Percentiles rank a stretch among this genome's conserved stretches.
Evolutionary conservation across 2,329 filamentous ascomycete species (phyloP).

Genomic region (Fusarium sp.): DNA sequence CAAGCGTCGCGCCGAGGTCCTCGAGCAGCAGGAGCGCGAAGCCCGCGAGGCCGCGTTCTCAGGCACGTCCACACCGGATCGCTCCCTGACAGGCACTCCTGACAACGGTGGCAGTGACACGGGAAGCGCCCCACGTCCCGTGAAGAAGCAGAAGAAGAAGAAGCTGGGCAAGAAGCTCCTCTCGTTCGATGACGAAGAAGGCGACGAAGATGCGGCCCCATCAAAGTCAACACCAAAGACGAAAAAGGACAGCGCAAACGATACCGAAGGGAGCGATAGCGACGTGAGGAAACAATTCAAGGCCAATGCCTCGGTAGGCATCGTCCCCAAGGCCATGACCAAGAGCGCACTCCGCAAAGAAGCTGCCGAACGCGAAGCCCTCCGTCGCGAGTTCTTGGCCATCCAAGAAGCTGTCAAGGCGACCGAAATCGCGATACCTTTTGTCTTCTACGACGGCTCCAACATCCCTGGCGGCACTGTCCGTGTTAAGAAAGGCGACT

Average conservation of each 20-base stretch:
- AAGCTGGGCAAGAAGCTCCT: slow-evolving; percentile 57
- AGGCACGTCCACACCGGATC: slow-evolving; percentile 57
- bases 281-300: slow-evolving; percentile 58
- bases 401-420: slow-evolving; percentile 87
- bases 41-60: slow-evolving; percentile 67
- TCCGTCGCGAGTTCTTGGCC: slow-evolving; percentile 81
- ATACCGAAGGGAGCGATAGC: slow-evolving; percentile 42
- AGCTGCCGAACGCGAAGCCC: slow-evolving; percentile 76
- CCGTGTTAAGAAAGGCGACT: slow-evolving; percentile 90
- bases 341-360: slow-evolving; percentile 82
- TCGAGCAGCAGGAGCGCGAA: slow-evolving; percentile 88
- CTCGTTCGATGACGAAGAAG: slow-evolving; percentile 76
- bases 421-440: slow-evolving; percentile 89
- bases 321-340: slow-evolving; percentile 71
- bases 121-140: slow-evolving; percentile 32
- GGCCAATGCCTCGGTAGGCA: slow-evolving; percentile 66
- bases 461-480: slow-evolving; percentile 86
- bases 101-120: slow-evolving; percentile 52
- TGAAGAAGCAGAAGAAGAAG: slow-evolving; percentile 55
- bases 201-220: slow-evolving; percentile 58
- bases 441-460: slow-evolving; percentile 96
- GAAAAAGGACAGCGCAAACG: slow-evolving; percentile 49
- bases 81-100: slow-evolving; percentile 58
- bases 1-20: slow-evolving; percentile 92
- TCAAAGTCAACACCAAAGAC: slow-evolving; percentile 43